These are phyloP conservation scores for Cynanchum wilfordii DNA, from an alignment of 257 asterid genomes.

Conservation along the genomic window DNA sequence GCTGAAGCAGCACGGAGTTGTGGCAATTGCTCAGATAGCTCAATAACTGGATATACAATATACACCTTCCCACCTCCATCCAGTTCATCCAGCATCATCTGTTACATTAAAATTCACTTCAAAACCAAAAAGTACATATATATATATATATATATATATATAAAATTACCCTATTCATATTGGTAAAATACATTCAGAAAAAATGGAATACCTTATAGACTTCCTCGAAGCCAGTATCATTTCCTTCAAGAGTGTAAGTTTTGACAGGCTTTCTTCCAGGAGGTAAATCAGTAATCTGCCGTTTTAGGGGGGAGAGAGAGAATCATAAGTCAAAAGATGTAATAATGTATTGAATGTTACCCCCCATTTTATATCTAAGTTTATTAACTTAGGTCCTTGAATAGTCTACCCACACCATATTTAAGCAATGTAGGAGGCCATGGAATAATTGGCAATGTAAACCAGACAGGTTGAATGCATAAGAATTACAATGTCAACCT, in stretches of 20 bases:
- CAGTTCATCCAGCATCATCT: constrained; percentile 86
- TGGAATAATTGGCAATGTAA: background rate
- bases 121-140: background rate
- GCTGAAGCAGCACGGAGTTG: constrained; percentile 89
- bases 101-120: constrained; percentile 21
- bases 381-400: background rate
- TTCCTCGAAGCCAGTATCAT: constrained; percentile 66
- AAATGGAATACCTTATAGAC: constrained; percentile 62
- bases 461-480: background rate
- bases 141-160: background rate
- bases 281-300: constrained; percentile 88
- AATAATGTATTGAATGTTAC: background rate
- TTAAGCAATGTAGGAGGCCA: background rate
- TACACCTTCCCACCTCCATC: constrained; percentile 73
- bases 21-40: constrained; percentile 87
- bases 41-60: constrained; percentile 77
- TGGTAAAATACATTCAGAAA: background rate
- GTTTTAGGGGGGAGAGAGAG: constrained; percentile 17
- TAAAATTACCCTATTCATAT: background rate
- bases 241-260: constrained; percentile 69
- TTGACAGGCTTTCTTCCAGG: constrained; percentile 92
- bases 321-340: background rate
- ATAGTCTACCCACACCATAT: background rate
- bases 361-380: background rate
- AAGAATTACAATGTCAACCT: background rate